Evolutionary conservation across 164 flowering plant genomes (phyloP).

Genomic region (Chimonanthus praecox): DNA sequence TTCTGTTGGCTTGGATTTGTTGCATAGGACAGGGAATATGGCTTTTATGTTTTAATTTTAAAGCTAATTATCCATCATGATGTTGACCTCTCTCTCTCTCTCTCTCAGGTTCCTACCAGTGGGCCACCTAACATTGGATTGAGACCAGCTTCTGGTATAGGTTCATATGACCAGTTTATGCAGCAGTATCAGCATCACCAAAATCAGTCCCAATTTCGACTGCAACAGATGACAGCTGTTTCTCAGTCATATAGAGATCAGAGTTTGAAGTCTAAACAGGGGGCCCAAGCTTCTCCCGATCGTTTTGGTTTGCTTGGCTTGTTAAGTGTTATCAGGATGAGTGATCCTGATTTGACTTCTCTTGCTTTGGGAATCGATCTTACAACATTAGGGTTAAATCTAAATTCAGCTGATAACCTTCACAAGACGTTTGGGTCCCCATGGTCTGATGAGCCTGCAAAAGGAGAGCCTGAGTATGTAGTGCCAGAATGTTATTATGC

Average conservation of each 20-base stretch:
- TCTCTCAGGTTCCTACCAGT: constrained; percentile 41
- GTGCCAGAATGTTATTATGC: constrained; percentile 87
- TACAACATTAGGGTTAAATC: constrained; percentile 82
- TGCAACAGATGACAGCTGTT: constrained; percentile 69
- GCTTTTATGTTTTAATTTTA: background rate
- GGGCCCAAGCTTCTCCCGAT: constrained; percentile 51
- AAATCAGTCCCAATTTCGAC: constrained; percentile 19
- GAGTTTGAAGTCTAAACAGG: constrained; percentile 61
- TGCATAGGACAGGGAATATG: too few relatives aligned
- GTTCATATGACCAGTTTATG: constrained; percentile 77
- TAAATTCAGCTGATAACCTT: constrained; percentile 79
- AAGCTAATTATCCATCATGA: too few relatives aligned
- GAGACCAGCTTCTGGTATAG: constrained; percentile 66
- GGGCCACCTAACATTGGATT: constrained; percentile 81
- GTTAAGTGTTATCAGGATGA: constrained; percentile 75
- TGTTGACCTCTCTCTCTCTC: background rate
- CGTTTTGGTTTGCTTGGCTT: constrained; percentile 89
- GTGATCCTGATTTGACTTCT: constrained; percentile 24
- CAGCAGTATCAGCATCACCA: constrained; percentile 86
- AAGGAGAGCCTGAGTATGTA: constrained; percentile 84
- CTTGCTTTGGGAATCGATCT: constrained; percentile 94
- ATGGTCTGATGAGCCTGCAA: constrained; percentile 92
- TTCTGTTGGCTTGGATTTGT: too few relatives aligned
- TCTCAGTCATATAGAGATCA: constrained; percentile 76
- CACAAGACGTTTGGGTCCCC: constrained; percentile 92